Base-by-base conservation (phyloP, 139 green algal genomes). In the Pedinophyceae sp. region DNA sequence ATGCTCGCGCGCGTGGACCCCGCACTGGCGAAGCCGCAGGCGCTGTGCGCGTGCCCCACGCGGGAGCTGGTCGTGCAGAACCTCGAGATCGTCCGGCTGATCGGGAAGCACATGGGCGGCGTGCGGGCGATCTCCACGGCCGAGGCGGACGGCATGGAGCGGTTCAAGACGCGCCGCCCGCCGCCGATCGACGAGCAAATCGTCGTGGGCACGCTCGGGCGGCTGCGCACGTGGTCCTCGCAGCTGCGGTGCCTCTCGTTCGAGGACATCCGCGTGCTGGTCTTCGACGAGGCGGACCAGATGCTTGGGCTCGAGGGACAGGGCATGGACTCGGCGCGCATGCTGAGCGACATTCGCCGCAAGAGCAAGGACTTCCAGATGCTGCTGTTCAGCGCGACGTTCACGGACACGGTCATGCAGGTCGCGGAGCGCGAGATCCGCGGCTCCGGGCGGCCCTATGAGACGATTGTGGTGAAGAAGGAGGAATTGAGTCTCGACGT, bases 201-300 rank as follows among this genome's bases (percentile, higher is more conserved):
- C 2, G 67, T 99, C 6, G 82, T 99, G 6, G 92, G 89, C 53
- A 95, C 92, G 22, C 89, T 94, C 52, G 92, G 92, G 28, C 93
- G 78, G 66, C 64, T 98, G 2, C 90, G 89, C 46, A 75, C 76
- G 25, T 97, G 83, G 86, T 58, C 69, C 2, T 68, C 85, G 54
- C 74, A 48, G 39, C 85, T 85, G 64, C 68, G 82, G 38, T 66
- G 85, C 48, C 72, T 98, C 25, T 59, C 54, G 15, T 41, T 82
- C 22, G 66, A 80, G 15, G 26, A 26, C 30, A 75, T 98, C 17
- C 68, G 57, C 13, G 88, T 96, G 43, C 61, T 97, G 43, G 90
- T 99, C 29, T 96, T 98, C 64, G 92, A 99, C 65, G 92, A 99
- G 73, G 92, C 92, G 1, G 92, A 99, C 66, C 78, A 97, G 55